Evolutionary conservation across 75 land plant genomes (phyloP).

Genomic region (Ceratopteris richardii): DNA sequence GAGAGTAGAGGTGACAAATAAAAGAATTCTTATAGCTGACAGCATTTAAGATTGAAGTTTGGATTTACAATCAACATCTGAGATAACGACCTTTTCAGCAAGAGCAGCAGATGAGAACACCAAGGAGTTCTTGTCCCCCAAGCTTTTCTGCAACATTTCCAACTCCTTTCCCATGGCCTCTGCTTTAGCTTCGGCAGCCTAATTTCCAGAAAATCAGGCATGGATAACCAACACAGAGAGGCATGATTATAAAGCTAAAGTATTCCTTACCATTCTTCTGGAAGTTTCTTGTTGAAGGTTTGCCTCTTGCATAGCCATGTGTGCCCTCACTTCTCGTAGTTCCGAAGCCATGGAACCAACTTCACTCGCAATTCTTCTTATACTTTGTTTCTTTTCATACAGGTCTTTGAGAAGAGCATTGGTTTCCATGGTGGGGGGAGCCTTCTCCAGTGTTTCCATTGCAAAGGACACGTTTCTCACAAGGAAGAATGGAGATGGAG

Average conservation of each 20-base stretch:
- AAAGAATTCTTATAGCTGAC: no score
- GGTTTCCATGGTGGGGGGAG: no score
- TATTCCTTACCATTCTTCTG: slow-evolving; percentile 44
- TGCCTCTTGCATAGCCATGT: slow-evolving; percentile 33
- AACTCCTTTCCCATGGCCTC: slow-evolving; percentile 44
- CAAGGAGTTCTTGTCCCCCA: slow-evolving; percentile 36
- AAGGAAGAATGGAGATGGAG: no score
- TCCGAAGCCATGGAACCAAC: slow-evolving; percentile 60
- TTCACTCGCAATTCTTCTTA: slow-evolving; percentile 28
- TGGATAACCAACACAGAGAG: no score
- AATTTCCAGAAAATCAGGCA: no score
- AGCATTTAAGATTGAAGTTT: no score
- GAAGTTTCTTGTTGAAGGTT: slow-evolving; percentile 30
- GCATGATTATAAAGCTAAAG: no score
- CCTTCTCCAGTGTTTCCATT: no score
- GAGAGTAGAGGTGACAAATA: no score
- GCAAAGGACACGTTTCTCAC: no score
- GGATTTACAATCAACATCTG: no score
- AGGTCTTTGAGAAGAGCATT: slow-evolving; percentile 54
- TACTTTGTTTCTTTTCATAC: slow-evolving; percentile 49
- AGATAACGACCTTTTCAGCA: no score
- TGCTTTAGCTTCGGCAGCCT: slow-evolving; percentile 48
- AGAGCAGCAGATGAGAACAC: slow-evolving; percentile 25
- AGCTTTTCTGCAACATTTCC: slow-evolving; percentile 25
- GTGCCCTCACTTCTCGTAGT: slow-evolving; percentile 44